phyloP scores from a whole-genome alignment of 306 rosid species.

The Psophocarpus tetragonolobus region DNA sequence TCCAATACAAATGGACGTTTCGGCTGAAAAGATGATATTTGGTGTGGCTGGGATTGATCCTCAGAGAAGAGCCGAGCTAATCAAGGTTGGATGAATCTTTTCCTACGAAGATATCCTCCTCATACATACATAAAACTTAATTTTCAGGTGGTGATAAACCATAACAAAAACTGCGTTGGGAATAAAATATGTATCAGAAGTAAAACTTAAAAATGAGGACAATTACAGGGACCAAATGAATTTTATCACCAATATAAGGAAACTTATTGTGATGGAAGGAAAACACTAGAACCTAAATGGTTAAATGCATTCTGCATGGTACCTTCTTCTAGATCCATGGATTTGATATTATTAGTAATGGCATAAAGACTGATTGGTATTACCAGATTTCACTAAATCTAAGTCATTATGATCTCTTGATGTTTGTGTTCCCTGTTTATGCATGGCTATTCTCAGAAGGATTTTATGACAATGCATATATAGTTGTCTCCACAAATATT shows the following conservation, averaged over 20 bases:
- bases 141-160: too few species aligned
- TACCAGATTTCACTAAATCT: conserved; percentile 12
- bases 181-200: too few species aligned
- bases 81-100: conserved; percentile 56
- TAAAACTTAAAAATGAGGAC: too few species aligned
- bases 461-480: neutral
- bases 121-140: too few species aligned
- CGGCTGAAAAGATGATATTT: conserved; percentile 81
- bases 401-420: conserved; percentile 7
- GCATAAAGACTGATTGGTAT: neutral
- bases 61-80: conserved; percentile 73
- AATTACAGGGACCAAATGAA: too few species aligned
- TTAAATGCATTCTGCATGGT: neutral
- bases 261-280: neutral
- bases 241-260: neutral
- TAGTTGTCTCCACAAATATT: conserved; percentile 14
- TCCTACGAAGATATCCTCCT: neutral
- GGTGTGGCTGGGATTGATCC: conserved; percentile 84
- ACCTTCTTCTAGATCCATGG: neutral
- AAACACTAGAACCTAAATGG: neutral
- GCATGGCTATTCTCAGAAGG: conserved; percentile 1
- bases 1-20: conserved; percentile 88
- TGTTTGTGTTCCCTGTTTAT: conserved; percentile 5
- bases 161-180: too few species aligned
- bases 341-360: conserved; percentile 16